These are phyloP conservation scores for Pythium chondricola DNA, from an alignment of 352 stramenopile genomes.

Conservation along the genomic window DNA sequence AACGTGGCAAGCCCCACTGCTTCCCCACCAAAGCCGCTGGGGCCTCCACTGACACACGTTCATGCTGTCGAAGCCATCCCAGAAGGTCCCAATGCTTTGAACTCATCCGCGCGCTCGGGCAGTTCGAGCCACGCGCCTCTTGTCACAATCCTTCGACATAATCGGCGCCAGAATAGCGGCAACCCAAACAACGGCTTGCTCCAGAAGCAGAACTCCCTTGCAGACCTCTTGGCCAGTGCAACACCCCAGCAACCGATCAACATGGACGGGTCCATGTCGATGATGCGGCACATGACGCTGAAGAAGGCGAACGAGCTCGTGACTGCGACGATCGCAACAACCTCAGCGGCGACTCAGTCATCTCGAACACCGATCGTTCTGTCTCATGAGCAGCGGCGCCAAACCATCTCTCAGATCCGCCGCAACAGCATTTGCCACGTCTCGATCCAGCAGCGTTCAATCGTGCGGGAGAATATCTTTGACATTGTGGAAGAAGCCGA, in stretches of 20 bases:
- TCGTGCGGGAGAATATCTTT: constrained; percentile 69
- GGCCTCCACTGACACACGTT: too few species aligned
- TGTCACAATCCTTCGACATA: constrained; percentile 19
- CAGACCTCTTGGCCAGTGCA: constrained; percentile 21
- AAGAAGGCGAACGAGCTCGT: constrained; percentile 25
- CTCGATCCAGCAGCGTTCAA: constrained; percentile 23
- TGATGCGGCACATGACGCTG: constrained; percentile 18
- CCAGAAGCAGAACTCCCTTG: constrained; percentile 25
- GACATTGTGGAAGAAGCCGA: constrained; percentile 71
- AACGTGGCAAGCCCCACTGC: too few species aligned
- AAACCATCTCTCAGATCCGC: constrained; percentile 32
- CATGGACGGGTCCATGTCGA: constrained; percentile 16
- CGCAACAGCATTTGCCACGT: constrained; percentile 30
- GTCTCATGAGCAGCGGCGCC: constrained; percentile 20
- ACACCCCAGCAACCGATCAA: constrained; percentile 9
- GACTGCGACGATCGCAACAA: constrained; percentile 26
- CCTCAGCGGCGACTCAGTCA: neutral
- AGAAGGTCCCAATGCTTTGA: constrained; percentile 4
- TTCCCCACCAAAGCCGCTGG: neutral
- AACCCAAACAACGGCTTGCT: neutral
- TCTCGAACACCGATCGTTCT: constrained; percentile 2
- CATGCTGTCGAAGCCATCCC: too few species aligned
- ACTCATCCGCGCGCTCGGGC: neutral
- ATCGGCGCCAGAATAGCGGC: constrained; percentile 18
- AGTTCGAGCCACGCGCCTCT: too few species aligned